Conservation (phyloP, 2,329 filamentous ascomycete genomes). For the Cercospora citrullina region DNA sequence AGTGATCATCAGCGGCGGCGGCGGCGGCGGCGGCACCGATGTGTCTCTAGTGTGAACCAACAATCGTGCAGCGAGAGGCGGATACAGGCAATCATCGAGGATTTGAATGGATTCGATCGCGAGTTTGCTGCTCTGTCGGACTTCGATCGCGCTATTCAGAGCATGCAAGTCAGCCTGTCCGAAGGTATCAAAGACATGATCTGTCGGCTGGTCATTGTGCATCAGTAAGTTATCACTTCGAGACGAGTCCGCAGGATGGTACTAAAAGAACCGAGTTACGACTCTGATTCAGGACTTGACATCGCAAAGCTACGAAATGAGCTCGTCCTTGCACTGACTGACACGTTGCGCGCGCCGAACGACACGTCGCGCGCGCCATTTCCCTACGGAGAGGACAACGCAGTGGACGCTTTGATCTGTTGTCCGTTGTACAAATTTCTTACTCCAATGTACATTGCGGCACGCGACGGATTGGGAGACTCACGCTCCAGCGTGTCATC, state of each 20-base stretch:
- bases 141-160: too few species aligned
- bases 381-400: too few species aligned
- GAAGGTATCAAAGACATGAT: too few species aligned
- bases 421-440: too few species aligned
- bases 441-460: too few species aligned
- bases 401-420: too few species aligned
- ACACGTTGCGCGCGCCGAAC: too few species aligned
- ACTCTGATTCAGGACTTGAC: not conserved
- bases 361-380: too few species aligned
- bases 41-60: not conserved
- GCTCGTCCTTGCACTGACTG: too few species aligned
- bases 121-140: too few species aligned
- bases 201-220: too few species aligned
- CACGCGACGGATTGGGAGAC: not conserved
- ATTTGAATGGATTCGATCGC: not conserved
- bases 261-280: not conserved
- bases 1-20: not conserved
- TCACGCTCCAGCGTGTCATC: not conserved
- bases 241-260: not conserved
- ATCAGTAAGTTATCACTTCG: not conserved
- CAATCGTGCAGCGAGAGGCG: not conserved
- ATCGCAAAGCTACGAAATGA: not conserved
- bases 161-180: too few species aligned
- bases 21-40: not conserved
- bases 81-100: not conserved